These are phyloP conservation scores for Aspergillus mulundensis DNA, from an alignment of 495 filamentous ascomycete species.

Conservation along the genomic window DNA sequence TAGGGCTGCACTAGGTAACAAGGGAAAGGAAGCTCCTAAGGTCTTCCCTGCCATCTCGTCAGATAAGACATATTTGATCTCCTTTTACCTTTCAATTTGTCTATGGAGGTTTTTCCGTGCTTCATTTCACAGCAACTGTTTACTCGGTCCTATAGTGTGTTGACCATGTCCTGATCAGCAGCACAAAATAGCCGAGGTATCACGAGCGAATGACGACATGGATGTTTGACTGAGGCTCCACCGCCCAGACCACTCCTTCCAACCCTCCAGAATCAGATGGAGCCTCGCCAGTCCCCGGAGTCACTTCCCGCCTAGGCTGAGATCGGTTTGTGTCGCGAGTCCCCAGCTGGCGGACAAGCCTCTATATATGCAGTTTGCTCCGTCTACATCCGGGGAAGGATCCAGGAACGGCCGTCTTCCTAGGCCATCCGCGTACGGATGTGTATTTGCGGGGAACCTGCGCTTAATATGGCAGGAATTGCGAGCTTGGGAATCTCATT, in stretches of 20 bases:
- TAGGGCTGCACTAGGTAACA: neutral
- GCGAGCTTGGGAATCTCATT: constrained; percentile 1
- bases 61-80: neutral
- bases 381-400: neutral
- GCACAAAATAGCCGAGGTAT: constrained; percentile 17
- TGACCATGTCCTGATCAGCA: neutral
- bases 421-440: neutral
- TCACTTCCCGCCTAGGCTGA: neutral
- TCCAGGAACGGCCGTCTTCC: constrained; percentile 2
- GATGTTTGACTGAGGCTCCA: constrained; percentile 5
- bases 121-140: no score
- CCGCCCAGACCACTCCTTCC: constrained; percentile 4
- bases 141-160: no score
- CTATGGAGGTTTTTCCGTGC: no score
- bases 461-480: constrained; percentile 7
- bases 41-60: no score
- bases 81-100: no score
- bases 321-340: constrained; percentile 3
- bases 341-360: neutral
- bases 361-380: neutral
- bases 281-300: neutral
- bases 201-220: constrained; percentile 13
- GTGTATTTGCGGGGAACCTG: constrained; percentile 1
- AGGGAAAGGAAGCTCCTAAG: constrained; percentile 7
- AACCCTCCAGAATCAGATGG: neutral